These are phyloP conservation scores for Euphorbia pulcherrima DNA, from an alignment of 345 rosid species.

Conservation along the genomic window DNA sequence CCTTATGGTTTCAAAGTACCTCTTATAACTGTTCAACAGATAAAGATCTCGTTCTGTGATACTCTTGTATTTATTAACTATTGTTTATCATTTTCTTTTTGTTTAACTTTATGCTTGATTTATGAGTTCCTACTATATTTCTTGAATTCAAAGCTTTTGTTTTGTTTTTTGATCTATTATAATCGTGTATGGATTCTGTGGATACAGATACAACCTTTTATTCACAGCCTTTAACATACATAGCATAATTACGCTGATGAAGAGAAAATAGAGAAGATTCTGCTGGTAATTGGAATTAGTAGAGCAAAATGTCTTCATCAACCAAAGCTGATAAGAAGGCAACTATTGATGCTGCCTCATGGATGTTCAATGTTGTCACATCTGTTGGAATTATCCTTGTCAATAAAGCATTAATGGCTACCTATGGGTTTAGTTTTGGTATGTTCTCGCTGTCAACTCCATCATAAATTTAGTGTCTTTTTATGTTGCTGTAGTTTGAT, in stretches of 20 bases:
- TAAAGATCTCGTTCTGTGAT: background rate
- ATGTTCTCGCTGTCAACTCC: conserved; percentile 14
- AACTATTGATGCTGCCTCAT: conserved; percentile 73
- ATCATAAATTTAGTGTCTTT: conserved; percentile 5
- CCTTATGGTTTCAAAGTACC: background rate
- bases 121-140: background rate
- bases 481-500: background rate
- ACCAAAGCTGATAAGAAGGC: conserved; percentile 78
- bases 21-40: background rate
- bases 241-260: conserved; percentile 20
- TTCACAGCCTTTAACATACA: background rate
- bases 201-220: conserved; percentile 3
- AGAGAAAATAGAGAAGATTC: conserved; percentile 24
- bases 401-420: conserved; percentile 93
- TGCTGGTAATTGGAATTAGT: conserved; percentile 25
- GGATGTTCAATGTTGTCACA: conserved; percentile 95
- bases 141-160: background rate
- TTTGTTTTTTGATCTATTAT: background rate
- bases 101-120: background rate
- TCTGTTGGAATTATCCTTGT: conserved; percentile 97
- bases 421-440: conserved; percentile 94
- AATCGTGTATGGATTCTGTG: background rate
- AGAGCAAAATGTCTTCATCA: conserved; percentile 50
- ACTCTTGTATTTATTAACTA: too few relatives aligned
- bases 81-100: background rate